Evolutionary conservation across 1,284 basidiomycete species (phyloP).

Genomic region (Sanghuangporus weigelae): DNA sequence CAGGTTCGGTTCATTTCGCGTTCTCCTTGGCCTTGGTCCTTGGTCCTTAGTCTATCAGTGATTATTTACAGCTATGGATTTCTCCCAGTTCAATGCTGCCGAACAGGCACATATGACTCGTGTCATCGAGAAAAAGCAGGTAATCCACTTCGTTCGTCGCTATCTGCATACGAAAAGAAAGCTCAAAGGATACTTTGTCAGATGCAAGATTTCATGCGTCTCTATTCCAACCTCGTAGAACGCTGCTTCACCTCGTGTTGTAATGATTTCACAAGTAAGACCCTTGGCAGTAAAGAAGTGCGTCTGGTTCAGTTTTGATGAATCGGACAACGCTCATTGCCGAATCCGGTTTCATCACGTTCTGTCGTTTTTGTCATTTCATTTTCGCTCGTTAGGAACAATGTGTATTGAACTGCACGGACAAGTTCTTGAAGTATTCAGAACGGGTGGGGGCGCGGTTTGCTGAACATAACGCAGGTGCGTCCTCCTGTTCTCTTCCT

Average conservation of each 20-base stretch:
- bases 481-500: conserved; percentile 21
- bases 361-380: not conserved
- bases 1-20: not conserved
- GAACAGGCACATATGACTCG: conserved; percentile 90
- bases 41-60: not conserved
- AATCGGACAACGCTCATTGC: too few species aligned
- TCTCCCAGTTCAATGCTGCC: conserved; percentile 76
- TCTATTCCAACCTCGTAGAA: conserved; percentile 96
- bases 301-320: conserved; percentile 18
- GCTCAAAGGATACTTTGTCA: conserved; percentile 30
- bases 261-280: conserved; percentile 96
- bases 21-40: not conserved
- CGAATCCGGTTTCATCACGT: not conserved
- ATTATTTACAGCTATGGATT: conserved; percentile 61
- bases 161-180: not conserved
- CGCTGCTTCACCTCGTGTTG: conserved; percentile 93
- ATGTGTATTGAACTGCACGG: conserved; percentile 71
- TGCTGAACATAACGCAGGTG: conserved; percentile 85
- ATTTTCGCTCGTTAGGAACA: conserved; percentile 44
- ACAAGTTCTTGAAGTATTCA: conserved; percentile 98
- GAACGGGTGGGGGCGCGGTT: conserved; percentile 92
- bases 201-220: conserved; percentile 98
- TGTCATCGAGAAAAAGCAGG: conserved; percentile 93
- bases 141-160: conserved; percentile 27
- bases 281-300: conserved; percentile 92